Evolutionary conservation across 306 rosid genomes (phyloP).

Genomic region (cucumber (Cucumis sativus)): Cucumber_9930_V3 NC_026656.2:18841501-18842000

Average conservation of each 20-base stretch:
- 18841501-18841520: no score
- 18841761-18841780: not conserved
- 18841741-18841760: not conserved
- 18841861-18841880: no score
- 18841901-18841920: constrained; percentile 87
- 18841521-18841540: no score
- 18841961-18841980: constrained; percentile 83
- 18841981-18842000: constrained; percentile 93
- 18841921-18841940: constrained; percentile 94
- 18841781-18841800: not conserved
- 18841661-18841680: not conserved
- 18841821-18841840: not conserved
- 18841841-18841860: not conserved
- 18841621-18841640: no score
- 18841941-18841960: constrained; percentile 83
- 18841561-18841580: no score
- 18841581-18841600: no score
- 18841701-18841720: no score
- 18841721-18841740: not conserved
- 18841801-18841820: not conserved
- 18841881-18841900: constrained; percentile 32
- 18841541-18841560: no score
- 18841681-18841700: no score
- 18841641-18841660: not conserved
- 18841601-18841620: no score